These are phyloP conservation scores for Leptographium flavum DNA, from an alignment of 2,329 filamentous ascomycete species.

Conservation along the genomic window DNA sequence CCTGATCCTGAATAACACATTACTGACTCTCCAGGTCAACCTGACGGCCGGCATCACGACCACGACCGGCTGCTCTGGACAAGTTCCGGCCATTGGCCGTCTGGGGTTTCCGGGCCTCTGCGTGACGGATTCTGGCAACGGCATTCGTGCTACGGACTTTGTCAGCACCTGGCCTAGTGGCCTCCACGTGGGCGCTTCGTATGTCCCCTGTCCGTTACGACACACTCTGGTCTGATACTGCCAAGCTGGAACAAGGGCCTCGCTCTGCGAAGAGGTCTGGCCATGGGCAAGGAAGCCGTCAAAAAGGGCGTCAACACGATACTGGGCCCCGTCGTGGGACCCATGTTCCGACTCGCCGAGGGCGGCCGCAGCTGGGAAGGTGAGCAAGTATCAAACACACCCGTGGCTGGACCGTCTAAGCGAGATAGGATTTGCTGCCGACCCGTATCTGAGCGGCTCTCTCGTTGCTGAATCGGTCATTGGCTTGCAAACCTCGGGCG, in stretches of 20 bases:
- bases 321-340: slow-evolving; percentile 61
- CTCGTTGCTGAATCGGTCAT: slow-evolving; percentile 42
- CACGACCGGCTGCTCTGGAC: slow-evolving; percentile 6
- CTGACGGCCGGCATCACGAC: slow-evolving; percentile 6
- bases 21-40: neutral
- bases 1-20: slow-evolving; percentile 12
- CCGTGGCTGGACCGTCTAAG: neutral
- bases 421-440: slow-evolving; percentile 18
- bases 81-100: slow-evolving; percentile 11
- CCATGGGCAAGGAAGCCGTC: slow-evolving; percentile 64
- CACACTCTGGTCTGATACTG: neutral
- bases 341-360: slow-evolving; percentile 43
- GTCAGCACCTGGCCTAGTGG: slow-evolving; percentile 26
- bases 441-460: slow-evolving; percentile 45
- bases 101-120: slow-evolving; percentile 28
- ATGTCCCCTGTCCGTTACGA: neutral
- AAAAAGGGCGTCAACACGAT: slow-evolving; percentile 67
- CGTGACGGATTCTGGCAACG: slow-evolving; percentile 27
- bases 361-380: slow-evolving; percentile 32
- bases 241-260: slow-evolving; percentile 54
- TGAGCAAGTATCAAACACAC: neutral
- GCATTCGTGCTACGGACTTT: slow-evolving; percentile 25
- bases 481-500: slow-evolving; percentile 56
- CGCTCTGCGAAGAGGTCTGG: slow-evolving; percentile 50
- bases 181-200: slow-evolving; percentile 26